Conservation (phyloP, 495 filamentous ascomycete genomes). For the Talaromyces nanjingensis region DNA sequence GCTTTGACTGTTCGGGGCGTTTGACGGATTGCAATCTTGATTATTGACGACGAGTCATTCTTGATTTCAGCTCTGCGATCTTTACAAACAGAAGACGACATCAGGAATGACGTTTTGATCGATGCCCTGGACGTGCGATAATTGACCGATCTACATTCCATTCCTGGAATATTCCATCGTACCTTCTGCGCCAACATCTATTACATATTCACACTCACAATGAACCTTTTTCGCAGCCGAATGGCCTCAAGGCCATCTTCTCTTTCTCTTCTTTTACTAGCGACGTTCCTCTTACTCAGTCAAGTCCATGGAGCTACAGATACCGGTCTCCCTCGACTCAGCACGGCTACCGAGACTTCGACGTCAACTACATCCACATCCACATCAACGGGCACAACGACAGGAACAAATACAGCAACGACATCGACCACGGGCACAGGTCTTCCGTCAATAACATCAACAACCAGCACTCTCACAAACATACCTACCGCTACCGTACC, state of each 20-base stretch:
- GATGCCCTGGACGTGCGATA: background rate
- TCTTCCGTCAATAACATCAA: conserved; percentile 4
- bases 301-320: conserved; percentile 10
- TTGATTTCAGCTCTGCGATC: background rate
- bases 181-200: background rate
- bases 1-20: background rate
- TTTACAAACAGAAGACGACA: background rate
- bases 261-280: background rate
- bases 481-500: conserved; percentile 57
- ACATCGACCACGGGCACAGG: conserved; percentile 10
- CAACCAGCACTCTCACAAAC: conserved; percentile 21
- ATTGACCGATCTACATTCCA: conserved; percentile 6
- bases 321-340: conserved; percentile 16
- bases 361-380: conserved; percentile 5
- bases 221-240: background rate
- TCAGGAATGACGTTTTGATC: background rate
- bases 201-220: background rate
- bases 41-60: background rate
- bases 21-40: background rate
- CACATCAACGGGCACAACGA: conserved; percentile 16
- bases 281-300: background rate
- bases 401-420: conserved; percentile 16
- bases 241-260: background rate
- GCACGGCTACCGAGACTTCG: background rate
- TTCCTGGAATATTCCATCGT: conserved; percentile 1